Conservation (phyloP, 2,329 filamentous ascomycete species). For the Hansfordia pulvinata region DNA sequence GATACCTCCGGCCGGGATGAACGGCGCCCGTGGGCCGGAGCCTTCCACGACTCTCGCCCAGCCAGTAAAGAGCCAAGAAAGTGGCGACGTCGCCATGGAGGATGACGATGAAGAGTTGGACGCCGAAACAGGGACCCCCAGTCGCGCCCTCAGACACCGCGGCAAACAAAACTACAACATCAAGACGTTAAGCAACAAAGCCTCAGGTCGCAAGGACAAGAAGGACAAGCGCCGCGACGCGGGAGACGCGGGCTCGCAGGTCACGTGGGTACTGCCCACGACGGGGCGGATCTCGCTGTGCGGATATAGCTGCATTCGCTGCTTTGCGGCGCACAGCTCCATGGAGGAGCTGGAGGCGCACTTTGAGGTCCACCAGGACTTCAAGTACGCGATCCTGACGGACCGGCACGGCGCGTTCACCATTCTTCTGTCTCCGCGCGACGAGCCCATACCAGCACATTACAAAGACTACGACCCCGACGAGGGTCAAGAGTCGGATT, state of each 20-base stretch:
- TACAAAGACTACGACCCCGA: too few relatives aligned
- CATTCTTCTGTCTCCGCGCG: conserved; percentile 13
- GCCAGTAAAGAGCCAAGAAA: too few relatives aligned
- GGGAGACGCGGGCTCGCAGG: too few relatives aligned
- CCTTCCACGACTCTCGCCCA: too few relatives aligned
- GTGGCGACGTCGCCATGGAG: too few relatives aligned
- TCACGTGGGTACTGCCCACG: conserved; percentile 31
- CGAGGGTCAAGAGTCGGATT: conserved; percentile 14
- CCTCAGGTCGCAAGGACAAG: conserved; percentile 34
- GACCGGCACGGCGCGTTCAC: conserved; percentile 6
- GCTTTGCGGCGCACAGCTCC: conserved; percentile 30
- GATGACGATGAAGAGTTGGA: conserved; percentile 29
- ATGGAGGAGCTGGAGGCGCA: conserved; percentile 35
- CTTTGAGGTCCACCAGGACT: conserved; percentile 31
- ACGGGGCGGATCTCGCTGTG: conserved; percentile 30
- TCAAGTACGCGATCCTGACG: conserved; percentile 24
- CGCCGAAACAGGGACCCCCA: conserved; percentile 35
- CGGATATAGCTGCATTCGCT: conserved; percentile 35
- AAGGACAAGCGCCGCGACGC: conserved; percentile 26
- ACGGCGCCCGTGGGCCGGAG: too few relatives aligned
- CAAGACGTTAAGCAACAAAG: conserved; percentile 43
- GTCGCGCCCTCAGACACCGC: conserved; percentile 33
- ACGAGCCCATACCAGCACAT: conserved; percentile 11
- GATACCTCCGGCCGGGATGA: too few relatives aligned
- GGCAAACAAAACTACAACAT: conserved; percentile 43